Evolutionary conservation across 345 rosid genomes (phyloP).

Genomic region (Acer saccharum): DNA sequence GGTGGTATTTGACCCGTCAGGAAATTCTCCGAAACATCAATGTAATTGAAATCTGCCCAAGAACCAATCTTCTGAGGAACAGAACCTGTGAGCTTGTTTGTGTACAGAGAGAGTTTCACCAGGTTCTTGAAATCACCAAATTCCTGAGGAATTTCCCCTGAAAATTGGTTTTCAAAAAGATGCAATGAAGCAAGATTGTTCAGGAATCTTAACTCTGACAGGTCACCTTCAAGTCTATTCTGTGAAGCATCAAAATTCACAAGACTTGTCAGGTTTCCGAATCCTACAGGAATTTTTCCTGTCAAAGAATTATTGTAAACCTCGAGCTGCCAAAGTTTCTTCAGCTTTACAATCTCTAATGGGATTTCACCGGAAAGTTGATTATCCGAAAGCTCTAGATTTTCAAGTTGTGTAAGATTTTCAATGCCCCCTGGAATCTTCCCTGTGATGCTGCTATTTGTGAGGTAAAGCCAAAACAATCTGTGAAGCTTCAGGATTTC

Average conservation of each 20-base stretch:
- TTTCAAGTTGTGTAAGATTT: slow-evolving; percentile 52
- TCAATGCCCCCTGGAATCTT: slow-evolving; percentile 66
- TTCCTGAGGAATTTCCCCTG: slow-evolving; percentile 71
- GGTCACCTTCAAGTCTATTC: slow-evolving; percentile 65
- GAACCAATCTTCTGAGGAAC: slow-evolving; percentile 75
- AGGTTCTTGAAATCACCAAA: slow-evolving; percentile 68
- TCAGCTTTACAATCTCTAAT: slow-evolving; percentile 46
- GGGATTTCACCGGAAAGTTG: slow-evolving; percentile 62
- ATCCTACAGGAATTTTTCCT: slow-evolving; percentile 63
- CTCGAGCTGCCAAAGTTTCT: slow-evolving; percentile 65
- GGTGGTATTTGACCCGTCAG: slow-evolving; percentile 79
- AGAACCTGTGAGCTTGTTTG: slow-evolving; percentile 65
- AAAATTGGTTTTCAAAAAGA: slow-evolving; percentile 57
- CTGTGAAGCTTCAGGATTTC: slow-evolving; percentile 55
- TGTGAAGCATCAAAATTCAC: slow-evolving; percentile 61
- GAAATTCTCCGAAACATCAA: slow-evolving; percentile 80
- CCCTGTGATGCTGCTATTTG: slow-evolving; percentile 73
- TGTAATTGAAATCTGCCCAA: slow-evolving; percentile 40
- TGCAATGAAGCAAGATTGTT: slow-evolving; percentile 53
- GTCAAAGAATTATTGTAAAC: slow-evolving; percentile 64
- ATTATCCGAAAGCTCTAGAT: slow-evolving; percentile 74
- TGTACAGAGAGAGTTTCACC: slow-evolving; percentile 53
- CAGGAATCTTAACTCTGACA: slow-evolving; percentile 54
- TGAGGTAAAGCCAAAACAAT: slow-evolving; percentile 66
- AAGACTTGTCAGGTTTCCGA: slow-evolving; percentile 57